Evolutionary conservation across 257 asterid species (phyloP), one percentile per base, ranked within the genome.

Genomic region (Sherardia arvensis): DNA sequence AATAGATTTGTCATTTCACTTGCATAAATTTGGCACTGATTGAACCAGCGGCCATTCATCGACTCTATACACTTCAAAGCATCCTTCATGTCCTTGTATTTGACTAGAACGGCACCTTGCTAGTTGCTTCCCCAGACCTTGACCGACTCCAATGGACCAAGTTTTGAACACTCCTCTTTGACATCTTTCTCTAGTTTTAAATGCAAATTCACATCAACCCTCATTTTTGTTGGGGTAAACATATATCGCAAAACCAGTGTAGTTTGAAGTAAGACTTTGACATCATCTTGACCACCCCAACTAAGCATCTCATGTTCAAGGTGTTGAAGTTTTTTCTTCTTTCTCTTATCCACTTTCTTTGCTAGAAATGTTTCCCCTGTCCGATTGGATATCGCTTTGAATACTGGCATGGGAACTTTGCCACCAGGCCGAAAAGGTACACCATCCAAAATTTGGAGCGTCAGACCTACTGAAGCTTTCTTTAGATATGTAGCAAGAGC

Each of bases 281-380:
- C 66, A 68, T 91, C 98, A 77, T 91, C 98, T 56, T 87, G 91
- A 51, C 98, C 98, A 74, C 99, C 99, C 99, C 99, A 93, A 66
- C 99, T 94, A 72, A 90, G 86, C 95, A 93, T 87, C 84, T 93
- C 90, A 68, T 80, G 85, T 76, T 93, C 99, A 58, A 84, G 94
- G 74, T 79, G 80, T 80, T 93, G 91, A 75, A 85, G 81, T 68
- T 90, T 93, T 72, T 66, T 90, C 87, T 90, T 90, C 89, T 85
- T 93, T 62, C 75, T 84, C 78, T 90, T 90, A 79, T 93, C 99
- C 66, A 74, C 82, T 76, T 85, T 88, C 85, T 85, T 93, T 45
- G 97, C 61, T 75, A 89, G 59, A 74, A 85, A 93, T 78, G 66
- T 83, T 0, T 89, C 90, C 76, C 99, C 97, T 93, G 86, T 93